Evolutionary conservation across 2,329 filamentous ascomycete species (phyloP).

Genomic region (Fusarium decemcellulare): DNA sequence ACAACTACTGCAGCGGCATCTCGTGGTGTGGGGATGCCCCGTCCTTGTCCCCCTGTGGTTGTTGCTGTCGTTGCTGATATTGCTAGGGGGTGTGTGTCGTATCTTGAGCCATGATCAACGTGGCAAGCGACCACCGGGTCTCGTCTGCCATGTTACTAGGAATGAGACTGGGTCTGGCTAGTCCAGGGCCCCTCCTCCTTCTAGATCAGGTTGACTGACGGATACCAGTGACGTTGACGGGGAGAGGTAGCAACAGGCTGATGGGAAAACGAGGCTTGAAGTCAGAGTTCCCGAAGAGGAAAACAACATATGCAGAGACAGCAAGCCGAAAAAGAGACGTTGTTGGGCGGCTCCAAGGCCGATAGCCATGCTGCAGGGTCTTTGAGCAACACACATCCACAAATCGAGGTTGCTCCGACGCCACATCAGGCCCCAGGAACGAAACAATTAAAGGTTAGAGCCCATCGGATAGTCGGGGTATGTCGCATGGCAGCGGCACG

Average conservation of each 20-base stretch:
- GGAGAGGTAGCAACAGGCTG: not conserved
- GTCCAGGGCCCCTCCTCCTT: conserved; percentile 8
- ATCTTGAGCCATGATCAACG: conserved; percentile 50
- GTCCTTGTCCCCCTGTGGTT: conserved; percentile 34
- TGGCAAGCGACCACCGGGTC: conserved; percentile 50
- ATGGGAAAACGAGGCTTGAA: conserved; percentile 1
- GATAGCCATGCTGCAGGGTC: conserved; percentile 46
- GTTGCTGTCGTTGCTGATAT: conserved; percentile 35
- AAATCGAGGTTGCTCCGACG: conserved; percentile 33
- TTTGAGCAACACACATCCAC: conserved; percentile 31
- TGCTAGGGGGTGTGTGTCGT: conserved; percentile 37
- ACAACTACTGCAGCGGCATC: conserved; percentile 39
- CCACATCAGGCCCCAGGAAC: conserved; percentile 46
- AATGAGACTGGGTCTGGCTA: conserved; percentile 5
- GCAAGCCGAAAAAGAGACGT: conserved; percentile 5
- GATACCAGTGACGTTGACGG: conserved; percentile 2
- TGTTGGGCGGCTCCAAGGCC: conserved; percentile 16
- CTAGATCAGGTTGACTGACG: conserved; percentile 5
- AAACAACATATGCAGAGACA: conserved; percentile 10
- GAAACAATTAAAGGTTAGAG: conserved; percentile 27
- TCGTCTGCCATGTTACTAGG: conserved; percentile 20
- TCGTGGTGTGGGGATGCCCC: conserved; percentile 44
- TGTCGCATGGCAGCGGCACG: conserved; percentile 39
- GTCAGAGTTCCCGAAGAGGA: not conserved
- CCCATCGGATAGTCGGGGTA: conserved; percentile 39